Base-by-base conservation (phyloP, 2,329 filamentous ascomycete species). In the Colletotrichum somersetense region DNA sequence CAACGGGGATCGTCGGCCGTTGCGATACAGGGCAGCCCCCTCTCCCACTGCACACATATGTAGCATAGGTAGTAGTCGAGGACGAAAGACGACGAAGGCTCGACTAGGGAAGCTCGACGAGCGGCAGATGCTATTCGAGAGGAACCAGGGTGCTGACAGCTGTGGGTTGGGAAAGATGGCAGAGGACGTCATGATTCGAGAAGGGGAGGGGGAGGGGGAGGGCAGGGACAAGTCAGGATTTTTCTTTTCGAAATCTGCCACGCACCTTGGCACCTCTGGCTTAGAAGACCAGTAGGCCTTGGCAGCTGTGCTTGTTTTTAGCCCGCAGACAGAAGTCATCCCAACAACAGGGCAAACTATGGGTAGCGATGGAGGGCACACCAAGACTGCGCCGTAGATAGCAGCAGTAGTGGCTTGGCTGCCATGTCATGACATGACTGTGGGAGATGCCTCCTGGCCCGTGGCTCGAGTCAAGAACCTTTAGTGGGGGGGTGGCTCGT, bases 1-100 rank as follows among this genome's bases (percentile, higher is more conserved):
- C 59, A 68, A 69, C 59, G 44, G 58, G 59, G 71, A 72, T 72
- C 58, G 53, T 61, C 68, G 64, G 52, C 63, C 63, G 63, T 73
- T 72, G 68, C 72, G 72, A 73, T 61, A 64, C 68, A 64, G 53
- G 62, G 58, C 33, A 72, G 46, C 58, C n/a, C 69, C 42, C 65
- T 40, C 52, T 52, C 33, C 40, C n/a, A 46, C 14, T 10, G 14
- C 20, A 48, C 53, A 55, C 59, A 5, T 44, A 44, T 5, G 42
- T 72, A 65, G 46, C 38, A 61, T 30, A 30, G 30, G 30, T 30
- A 3, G 3, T 30, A 30, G 30, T 70, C 53, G 53, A 63, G 69
- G 46, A 72, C 53, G 52, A 68, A 59, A 63, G 59, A 69, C 53
- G 66, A 63, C 30, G 53, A 56, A 23, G 33, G 52, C 50, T 69